A percentile compares a stretch with the other conserved stretches of the same genome.
phyloP scores from a whole-genome alignment of 2,329 filamentous ascomycete species.

The Diplodia mutila region DNA sequence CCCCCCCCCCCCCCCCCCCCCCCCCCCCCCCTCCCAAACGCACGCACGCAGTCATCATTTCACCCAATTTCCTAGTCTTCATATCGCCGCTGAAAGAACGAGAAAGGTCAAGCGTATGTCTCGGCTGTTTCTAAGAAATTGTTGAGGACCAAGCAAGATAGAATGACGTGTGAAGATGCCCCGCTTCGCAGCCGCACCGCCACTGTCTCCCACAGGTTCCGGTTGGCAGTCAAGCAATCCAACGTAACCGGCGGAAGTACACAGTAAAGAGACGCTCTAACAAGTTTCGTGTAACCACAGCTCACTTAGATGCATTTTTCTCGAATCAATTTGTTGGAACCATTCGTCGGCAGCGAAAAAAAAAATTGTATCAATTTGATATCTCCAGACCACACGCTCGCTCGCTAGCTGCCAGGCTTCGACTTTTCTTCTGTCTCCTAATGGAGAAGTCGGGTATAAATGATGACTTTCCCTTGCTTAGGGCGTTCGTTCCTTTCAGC shows the following conservation, averaged over 20 bases:
- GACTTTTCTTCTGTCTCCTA: neutral
- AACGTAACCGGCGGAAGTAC: too few species aligned
- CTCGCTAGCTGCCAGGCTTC: neutral
- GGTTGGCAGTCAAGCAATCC: too few species aligned
- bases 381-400: neutral
- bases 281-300: neutral
- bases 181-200: neutral
- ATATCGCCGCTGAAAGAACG: neutral
- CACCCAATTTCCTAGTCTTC: neutral
- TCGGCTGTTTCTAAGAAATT: neutral
- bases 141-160: neutral
- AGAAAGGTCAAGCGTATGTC: neutral
- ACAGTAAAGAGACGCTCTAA: too few species aligned
- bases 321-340: neutral
- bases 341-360: neutral
- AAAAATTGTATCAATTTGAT: neutral
- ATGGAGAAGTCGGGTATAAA: neutral
- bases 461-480: neutral
- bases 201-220: too few species aligned
- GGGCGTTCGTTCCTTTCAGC: neutral
- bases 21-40: too few species aligned
- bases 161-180: neutral
- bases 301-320: neutral
- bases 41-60: neutral
- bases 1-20: too few species aligned